These are phyloP conservation scores for Penicillium robsamsonii DNA, from an alignment of 495 filamentous ascomycete genomes.

Conservation along the genomic window DNA sequence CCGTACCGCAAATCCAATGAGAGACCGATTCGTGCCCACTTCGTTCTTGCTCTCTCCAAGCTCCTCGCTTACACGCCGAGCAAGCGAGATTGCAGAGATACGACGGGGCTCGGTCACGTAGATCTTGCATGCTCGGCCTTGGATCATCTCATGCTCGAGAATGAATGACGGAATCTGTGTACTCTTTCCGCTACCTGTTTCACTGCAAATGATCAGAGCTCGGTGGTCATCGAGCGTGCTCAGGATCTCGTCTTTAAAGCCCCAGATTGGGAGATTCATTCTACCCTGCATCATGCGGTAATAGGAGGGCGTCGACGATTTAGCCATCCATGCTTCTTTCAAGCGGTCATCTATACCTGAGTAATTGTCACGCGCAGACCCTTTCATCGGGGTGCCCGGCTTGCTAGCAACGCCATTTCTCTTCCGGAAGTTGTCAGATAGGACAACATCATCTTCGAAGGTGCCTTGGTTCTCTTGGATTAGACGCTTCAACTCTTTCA, in stretches of 20 bases:
- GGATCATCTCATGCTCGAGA: constrained; percentile 78
- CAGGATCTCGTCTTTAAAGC: constrained; percentile 73
- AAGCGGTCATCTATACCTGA: constrained; percentile 48
- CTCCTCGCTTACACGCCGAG: constrained; percentile 88
- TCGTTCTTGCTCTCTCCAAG: constrained; percentile 81
- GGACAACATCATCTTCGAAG: constrained; percentile 68
- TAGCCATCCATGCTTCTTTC: constrained; percentile 67
- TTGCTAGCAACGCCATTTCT: constrained; percentile 58
- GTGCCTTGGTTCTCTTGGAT: constrained; percentile 43
- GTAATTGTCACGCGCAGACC: constrained; percentile 38
- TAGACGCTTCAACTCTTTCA: constrained; percentile 51
- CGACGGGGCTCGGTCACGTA: constrained; percentile 95
- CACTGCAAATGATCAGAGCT: constrained; percentile 87
- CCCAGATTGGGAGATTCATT: constrained; percentile 83
- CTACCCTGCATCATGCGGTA: constrained; percentile 53
- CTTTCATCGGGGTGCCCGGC: constrained; percentile 39
- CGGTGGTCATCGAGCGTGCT: constrained; percentile 69
- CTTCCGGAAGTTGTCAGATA: constrained; percentile 62
- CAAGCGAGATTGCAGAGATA: constrained; percentile 93
- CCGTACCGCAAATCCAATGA: constrained; percentile 92
- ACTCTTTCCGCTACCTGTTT: constrained; percentile 96
- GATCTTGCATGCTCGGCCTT: constrained; percentile 80
- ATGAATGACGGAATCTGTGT: constrained; percentile 94
- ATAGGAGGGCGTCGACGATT: constrained; percentile 56
- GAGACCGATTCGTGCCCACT: constrained; percentile 74